A percentile compares a stretch with the other conserved stretches of the same genome.
These are phyloP conservation scores for Rosa hybrid DNA, from an alignment of 331 rosid species.

Conservation along the genomic window DNA sequence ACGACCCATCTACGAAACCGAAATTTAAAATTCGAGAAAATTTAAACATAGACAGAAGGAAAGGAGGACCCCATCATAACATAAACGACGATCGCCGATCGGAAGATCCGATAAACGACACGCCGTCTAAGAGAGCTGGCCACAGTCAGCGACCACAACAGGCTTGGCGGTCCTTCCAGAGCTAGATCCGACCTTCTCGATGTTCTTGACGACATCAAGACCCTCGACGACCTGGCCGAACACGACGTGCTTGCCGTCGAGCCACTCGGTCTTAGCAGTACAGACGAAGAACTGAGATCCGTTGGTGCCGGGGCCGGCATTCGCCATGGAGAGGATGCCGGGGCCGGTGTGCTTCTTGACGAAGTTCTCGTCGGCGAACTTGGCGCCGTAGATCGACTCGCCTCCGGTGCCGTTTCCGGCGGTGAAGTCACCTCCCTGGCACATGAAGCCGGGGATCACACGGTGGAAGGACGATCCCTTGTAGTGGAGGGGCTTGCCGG, in stretches of 20 bases:
- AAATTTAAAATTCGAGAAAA: background rate
- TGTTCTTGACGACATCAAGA: constrained; percentile 49
- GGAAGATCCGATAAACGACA: background rate
- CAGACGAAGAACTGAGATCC: constrained; percentile 97
- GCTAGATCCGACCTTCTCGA: constrained; percentile 78
- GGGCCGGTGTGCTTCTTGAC: constrained; percentile 85
- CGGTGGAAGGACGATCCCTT: constrained; percentile 88
- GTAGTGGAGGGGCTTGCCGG: constrained; percentile 84
- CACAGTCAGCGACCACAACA: constrained; percentile 69
- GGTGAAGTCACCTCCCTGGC: constrained; percentile 97
- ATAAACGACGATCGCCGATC: background rate
- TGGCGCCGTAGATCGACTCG: constrained; percentile 82
- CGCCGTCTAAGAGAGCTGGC: constrained; percentile 63
- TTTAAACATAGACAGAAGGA: background rate
- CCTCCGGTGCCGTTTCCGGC: constrained; percentile 96
- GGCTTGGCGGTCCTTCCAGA: constrained; percentile 59
- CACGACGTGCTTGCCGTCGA: constrained; percentile 91
- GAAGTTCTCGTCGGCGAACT: constrained; percentile 94
- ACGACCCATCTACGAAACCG: background rate
- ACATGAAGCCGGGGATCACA: constrained; percentile 88
- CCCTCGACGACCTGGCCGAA: constrained; percentile 81
- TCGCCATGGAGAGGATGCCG: constrained; percentile 87
- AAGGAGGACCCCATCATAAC: background rate
- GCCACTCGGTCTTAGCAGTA: constrained; percentile 85
- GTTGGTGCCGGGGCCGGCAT: constrained; percentile 82